Evolutionary conservation across 106 monocot species (phyloP).

Genomic region (Vanilla planifolia): DNA sequence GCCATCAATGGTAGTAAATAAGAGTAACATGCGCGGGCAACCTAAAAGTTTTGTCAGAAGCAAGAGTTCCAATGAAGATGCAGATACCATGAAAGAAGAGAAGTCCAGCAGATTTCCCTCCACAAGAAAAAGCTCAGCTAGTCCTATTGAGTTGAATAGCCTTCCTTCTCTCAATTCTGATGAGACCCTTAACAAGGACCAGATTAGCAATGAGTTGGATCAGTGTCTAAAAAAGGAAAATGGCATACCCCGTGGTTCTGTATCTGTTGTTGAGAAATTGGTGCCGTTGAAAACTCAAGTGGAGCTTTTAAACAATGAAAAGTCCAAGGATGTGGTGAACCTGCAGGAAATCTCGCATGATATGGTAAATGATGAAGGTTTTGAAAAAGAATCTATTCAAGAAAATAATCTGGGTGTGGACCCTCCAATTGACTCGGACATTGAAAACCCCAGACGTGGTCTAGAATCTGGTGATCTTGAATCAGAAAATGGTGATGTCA

Average conservation of each 20-base stretch:
- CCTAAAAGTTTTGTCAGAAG: constrained; percentile 37
- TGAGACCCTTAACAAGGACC: constrained; percentile 17
- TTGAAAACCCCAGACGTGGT: constrained; percentile 27
- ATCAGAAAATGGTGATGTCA: constrained; percentile 43
- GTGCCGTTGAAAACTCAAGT: constrained; percentile 17
- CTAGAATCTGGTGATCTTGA: constrained; percentile 35
- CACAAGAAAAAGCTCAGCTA: constrained; percentile 38
- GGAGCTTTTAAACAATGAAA: constrained; percentile 24
- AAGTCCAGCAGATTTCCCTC: constrained; percentile 39
- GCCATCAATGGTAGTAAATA: constrained; percentile 30
- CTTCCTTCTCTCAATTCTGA: constrained; percentile 43
- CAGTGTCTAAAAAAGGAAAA: constrained; percentile 43
- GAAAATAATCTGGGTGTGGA: constrained; percentile 21
- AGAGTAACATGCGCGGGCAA: constrained; percentile 20
- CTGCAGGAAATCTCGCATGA: constrained; percentile 22
- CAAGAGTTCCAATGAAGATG: constrained; percentile 61
- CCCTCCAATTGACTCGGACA: constrained; percentile 45
- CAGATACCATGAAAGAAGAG: constrained; percentile 50
- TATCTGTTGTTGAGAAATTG: constrained; percentile 12
- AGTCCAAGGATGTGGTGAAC: constrained; percentile 27
- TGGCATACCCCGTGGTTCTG: constrained; percentile 24
- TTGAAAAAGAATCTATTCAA: constrained; percentile 31
- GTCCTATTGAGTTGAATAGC: constrained; percentile 31
- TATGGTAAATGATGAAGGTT: constrained; percentile 43
- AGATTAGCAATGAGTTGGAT: constrained; percentile 21